Base-by-base conservation (phyloP, 1,284 basidiomycete species). In the Irpex lacteus region DNA sequence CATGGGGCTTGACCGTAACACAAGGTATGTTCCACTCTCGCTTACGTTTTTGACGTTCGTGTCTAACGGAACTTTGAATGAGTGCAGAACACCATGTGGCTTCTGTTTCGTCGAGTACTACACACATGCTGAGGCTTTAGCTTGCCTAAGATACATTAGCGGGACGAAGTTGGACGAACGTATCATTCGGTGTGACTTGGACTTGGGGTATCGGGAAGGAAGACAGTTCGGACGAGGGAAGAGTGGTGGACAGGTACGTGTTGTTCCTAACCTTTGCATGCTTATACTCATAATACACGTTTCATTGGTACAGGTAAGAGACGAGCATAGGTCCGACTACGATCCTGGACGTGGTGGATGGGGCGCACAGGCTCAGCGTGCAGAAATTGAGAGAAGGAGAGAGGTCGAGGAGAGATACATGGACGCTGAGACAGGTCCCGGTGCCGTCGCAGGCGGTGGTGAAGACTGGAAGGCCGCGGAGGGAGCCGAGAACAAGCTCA, bases 51-150 rank as follows among this genome's bases (percentile, higher is more conserved):
- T 57, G 26, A 26, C 26, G 26, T 26, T 4, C 26, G 3, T 4
- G 4, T 26, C 38, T 60, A 8, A 19, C 18, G 19, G 7, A 3
- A 21, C 21, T 44, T 37, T 4, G 58, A 7, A 15, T 6, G 7
- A 13, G 26, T 11, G 47, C 72, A 97, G 95, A 72, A 99, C 98
- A 58, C 98, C 98, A 0, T 99, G 98, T 74, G 98, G 98, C 0
- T 99, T 99, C 77, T 98, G 97, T 71, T 99, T 99, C 73, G 98
- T 99, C 64, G 98, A 99, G 75, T 99, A 95, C 77, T 99, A 98
- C 77, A 95, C 94, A 7, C 96, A 98, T 73, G 84, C 89, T 5
- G 97, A 99, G 76, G 98, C 98, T 15, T 83, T 98, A 34, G 93
- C 95, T 54, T 92, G 92, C 69, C 89, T 99, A 85, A 89, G 93